Percentiles rank a stretch among this genome's conserved stretches.
phyloP scores from a whole-genome alignment of 2,329 filamentous ascomycete species.

The Alternaria angustiovoidea region DNA sequence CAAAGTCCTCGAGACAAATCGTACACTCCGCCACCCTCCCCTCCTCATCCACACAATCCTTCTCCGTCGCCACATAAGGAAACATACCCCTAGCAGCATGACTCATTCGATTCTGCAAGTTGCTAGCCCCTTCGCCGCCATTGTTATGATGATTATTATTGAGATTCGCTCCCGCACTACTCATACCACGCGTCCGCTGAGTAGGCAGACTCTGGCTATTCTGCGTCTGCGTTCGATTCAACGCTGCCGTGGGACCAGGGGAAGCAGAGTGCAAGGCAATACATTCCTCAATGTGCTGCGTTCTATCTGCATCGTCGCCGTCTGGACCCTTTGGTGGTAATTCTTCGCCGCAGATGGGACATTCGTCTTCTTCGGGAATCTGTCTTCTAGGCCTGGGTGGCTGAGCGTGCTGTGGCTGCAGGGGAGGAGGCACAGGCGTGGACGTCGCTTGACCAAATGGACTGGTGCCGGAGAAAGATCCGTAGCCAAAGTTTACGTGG shows the following conservation, averaged over 20 bases:
- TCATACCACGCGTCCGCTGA: constrained; percentile 46
- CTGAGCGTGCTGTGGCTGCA: constrained; percentile 25
- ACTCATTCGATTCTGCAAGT: constrained; percentile 29
- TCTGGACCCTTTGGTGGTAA: constrained; percentile 63
- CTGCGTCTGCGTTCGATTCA: constrained; percentile 10
- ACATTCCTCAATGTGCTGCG: constrained; percentile 56
- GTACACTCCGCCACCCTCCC: constrained; percentile 64
- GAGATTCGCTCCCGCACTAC: constrained; percentile 26
- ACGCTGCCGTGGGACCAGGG: constrained; percentile 23
- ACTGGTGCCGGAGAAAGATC: constrained; percentile 21
- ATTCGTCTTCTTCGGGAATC: constrained; percentile 75
- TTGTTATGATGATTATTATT: constrained; percentile 1
- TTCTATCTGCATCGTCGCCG: constrained; percentile 52
- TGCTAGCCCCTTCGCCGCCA: constrained; percentile 32
- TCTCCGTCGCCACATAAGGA: constrained; percentile 67
- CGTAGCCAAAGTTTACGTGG: constrained; percentile 16
- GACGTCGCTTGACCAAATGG: constrained; percentile 29
- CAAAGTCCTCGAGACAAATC: constrained; percentile 72
- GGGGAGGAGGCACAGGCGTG: constrained; percentile 20
- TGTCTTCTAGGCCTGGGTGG: constrained; percentile 36
- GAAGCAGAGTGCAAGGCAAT: constrained; percentile 45
- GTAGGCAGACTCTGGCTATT: constrained; percentile 29
- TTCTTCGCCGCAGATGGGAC: constrained; percentile 77
- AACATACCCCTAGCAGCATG: constrained; percentile 54
- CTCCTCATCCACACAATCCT: constrained; percentile 67